phyloP scores from a whole-genome alignment of 2,329 filamentous ascomycete genomes.

The Trichoderma cornu-damae region DNA sequence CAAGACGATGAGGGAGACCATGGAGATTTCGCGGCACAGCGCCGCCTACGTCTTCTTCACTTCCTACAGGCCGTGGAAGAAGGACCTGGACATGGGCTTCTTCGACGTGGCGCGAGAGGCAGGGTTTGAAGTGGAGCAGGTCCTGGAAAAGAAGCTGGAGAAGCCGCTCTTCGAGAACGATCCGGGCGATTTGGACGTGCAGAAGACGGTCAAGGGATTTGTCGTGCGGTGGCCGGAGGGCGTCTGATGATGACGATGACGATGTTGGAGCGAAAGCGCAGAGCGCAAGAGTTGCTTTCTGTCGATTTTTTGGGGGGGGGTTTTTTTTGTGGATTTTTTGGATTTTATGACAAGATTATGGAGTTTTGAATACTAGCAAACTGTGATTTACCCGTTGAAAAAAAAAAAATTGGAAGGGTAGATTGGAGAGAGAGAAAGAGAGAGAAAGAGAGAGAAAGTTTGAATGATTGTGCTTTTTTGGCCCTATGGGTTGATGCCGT shows the following conservation, averaged over 20 bases:
- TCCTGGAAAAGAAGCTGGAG: slow-evolving; percentile 77
- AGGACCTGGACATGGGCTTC: slow-evolving; percentile 78
- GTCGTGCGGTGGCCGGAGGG: slow-evolving; percentile 59
- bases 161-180: slow-evolving; percentile 86
- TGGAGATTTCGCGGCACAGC: slow-evolving; percentile 52
- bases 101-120: slow-evolving; percentile 68
- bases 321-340: background rate
- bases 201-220: slow-evolving; percentile 79
- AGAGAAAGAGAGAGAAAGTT: background rate
- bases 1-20: slow-evolving; percentile 61
- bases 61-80: slow-evolving; percentile 85
- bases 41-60: slow-evolving; percentile 88
- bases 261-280: background rate
- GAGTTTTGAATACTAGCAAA: background rate
- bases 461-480: background rate
- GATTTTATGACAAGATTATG: background rate
- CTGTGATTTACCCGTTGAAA: background rate
- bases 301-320: background rate
- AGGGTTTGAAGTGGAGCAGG: slow-evolving; percentile 72
- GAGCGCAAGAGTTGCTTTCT: no score
- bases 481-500: background rate
- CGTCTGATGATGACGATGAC: slow-evolving; percentile 16
- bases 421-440: background rate
- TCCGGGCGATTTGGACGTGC: slow-evolving; percentile 73
- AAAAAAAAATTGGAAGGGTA: no score